phyloP scores from a whole-genome alignment of 257 asterid genomes.

The Nicotiana sylvestris region DNA sequence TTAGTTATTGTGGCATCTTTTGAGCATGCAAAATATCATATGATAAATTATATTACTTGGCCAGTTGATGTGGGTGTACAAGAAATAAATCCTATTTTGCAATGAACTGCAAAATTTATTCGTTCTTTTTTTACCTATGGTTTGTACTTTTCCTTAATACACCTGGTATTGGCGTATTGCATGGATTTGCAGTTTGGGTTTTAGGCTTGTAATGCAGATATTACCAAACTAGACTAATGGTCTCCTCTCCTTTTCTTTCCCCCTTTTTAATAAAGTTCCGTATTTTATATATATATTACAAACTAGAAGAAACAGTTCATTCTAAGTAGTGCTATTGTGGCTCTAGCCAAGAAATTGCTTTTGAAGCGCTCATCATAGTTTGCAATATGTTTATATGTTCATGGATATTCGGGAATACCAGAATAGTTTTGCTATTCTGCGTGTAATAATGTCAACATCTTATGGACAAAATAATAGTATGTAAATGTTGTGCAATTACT shows the following conservation, averaged over 20 bases:
- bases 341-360: not conserved
- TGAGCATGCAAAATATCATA: not conserved
- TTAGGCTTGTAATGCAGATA: not conserved
- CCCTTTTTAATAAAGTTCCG: not conserved
- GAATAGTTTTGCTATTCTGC: not conserved
- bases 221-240: not conserved
- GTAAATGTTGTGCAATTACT: not conserved
- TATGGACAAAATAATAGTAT: not conserved
- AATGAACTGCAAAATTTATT: not conserved
- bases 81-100: not conserved
- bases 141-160: not conserved
- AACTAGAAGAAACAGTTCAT: not conserved
- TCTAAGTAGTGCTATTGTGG: not conserved
- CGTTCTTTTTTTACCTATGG: not conserved
- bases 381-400: not conserved
- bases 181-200: not conserved
- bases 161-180: not conserved
- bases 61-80: not conserved
- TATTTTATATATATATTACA: not conserved
- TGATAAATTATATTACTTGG: not conserved
- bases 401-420: not conserved
- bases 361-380: not conserved
- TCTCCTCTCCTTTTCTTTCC: not conserved
- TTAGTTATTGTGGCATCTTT: not conserved
- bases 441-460: not conserved